These are phyloP conservation scores for Dispira parvispora DNA, from an alignment of 192 early-diverging fungal species.

Conservation along the genomic window DNA sequence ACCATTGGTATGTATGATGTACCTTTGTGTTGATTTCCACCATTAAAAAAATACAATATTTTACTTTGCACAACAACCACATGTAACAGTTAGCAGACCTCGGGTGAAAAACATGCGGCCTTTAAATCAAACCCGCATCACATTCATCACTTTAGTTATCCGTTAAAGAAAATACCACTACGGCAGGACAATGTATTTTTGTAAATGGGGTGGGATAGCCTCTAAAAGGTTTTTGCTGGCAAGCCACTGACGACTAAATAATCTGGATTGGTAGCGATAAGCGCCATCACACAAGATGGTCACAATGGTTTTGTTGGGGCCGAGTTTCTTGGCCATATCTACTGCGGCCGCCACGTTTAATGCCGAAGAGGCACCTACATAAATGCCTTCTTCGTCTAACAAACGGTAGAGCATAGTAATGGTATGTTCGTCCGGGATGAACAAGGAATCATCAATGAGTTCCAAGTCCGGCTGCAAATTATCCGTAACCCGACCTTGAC, in stretches of 20 bases:
- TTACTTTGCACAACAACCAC: too few species aligned
- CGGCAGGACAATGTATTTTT: slow-evolving; percentile 66
- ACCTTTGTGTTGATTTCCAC: too few species aligned
- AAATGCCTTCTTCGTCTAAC: slow-evolving; percentile 87
- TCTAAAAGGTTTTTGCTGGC: slow-evolving; percentile 62
- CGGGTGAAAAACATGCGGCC: too few species aligned
- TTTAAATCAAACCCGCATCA: too few species aligned
- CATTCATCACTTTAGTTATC: too few species aligned
- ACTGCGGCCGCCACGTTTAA: slow-evolving; percentile 87
- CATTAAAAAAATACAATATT: too few species aligned
- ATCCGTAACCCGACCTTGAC: slow-evolving; percentile 84
- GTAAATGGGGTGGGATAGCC: slow-evolving; percentile 67
- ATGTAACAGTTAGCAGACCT: too few species aligned
- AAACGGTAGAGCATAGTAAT: slow-evolving; percentile 78
- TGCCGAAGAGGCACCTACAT: slow-evolving; percentile 79
- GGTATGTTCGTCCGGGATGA: slow-evolving; percentile 62
- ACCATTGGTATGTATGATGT: too few species aligned
- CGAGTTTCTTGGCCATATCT: slow-evolving; percentile 72
- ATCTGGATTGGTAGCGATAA: slow-evolving; percentile 61
- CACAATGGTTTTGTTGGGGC: slow-evolving; percentile 54
- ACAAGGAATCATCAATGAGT: slow-evolving; percentile 67
- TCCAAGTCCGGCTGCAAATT: slow-evolving; percentile 70
- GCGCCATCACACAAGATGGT: slow-evolving; percentile 87
- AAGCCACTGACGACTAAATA: slow-evolving; percentile 74
- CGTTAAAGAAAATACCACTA: slow-evolving; percentile 11